Base-by-base conservation (phyloP, 805 yeast species). In the Candida parachauliodes region DNA sequence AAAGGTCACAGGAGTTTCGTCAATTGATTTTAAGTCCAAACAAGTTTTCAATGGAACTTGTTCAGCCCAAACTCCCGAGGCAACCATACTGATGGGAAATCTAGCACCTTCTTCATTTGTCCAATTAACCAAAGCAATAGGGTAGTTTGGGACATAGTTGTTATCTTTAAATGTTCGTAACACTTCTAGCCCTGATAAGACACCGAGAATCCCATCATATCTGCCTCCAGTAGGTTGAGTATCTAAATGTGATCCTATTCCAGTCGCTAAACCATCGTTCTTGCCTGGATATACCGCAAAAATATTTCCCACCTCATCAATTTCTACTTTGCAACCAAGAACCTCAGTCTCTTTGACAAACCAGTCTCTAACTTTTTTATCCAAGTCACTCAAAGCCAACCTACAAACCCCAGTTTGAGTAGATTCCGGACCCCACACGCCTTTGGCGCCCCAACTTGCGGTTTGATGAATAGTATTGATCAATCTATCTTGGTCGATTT, bases 171-270 rank as follows among this genome's bases (percentile, higher is more conserved):
- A 59, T 3, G 87, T 80, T 43, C 86, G 63, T 47, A 82, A 57
- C 4, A 82, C 79, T 56, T 82, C 87, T 32, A 82, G 59, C 1
- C 86, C 88, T 8, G 81, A 59, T 31, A 81, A 60, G 4, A 82
- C 88, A 14, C 89, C 89, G 25, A 70, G 66, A 27, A 82, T 76
- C 32, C 88, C 89, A 50, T 82, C 89, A 49, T 81, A 82, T 42
- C 86, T 66, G 8, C 89, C 88, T 27, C 88, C 89, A 6, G 81
- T 78, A 21, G 88, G 88, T 57, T 82, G 88, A 1, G 89, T 82
- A 49, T 82, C 89, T 40, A 82, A 59, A 56, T 82, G 88, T 0
- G 87, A 80, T 0, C 88, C 88, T 42, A 81, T 78, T 11, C 76
- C 86, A 1, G 79, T 79, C 11, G 88, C 83, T 3, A 68, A 54